Evolutionary conservation across 257 asterid genomes (phyloP), one percentile per base, ranked within the genome.

Genomic region (Agastache rugosa): DNA sequence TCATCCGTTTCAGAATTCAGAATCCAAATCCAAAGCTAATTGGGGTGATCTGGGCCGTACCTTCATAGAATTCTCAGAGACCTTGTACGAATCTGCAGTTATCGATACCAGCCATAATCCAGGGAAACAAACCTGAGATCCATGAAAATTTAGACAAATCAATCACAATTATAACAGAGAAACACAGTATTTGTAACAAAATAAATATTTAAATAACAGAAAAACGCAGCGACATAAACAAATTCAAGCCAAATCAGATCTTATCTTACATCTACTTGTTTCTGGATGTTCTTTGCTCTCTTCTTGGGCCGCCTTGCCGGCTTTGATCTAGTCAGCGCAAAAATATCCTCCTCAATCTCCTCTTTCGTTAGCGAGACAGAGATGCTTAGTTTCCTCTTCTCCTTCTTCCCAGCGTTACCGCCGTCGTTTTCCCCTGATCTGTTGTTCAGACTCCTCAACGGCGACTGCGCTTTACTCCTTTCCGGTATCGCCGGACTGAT

Each of bases 251-350:
- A 17, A 27, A 60, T 41, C 35, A 72, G 73, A 69, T 72, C 75
- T 72, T 17, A 39, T 56, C 86, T 85, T 81, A 91, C 97, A 81
- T 91, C 95, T 27, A 90, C 67, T 55, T 78, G 85, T 74, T 79
- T 88, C 83, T 89, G 96, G 42, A 81, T 67, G 72, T 19, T 65
- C 74, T 81, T 89, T 3, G 88, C 79, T 78, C 93, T 88, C 84
- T 91, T 91, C 87, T 81, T 91, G 5, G 97, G 95, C 79, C 91
- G 86, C 80, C 91, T 88, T 11, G 86, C 73, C 39, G 91, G 95
- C 82, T 85, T 92, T 25, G 86, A 85, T 77, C 91, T 93, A 19
- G 91, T 78, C 79, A 92, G 58, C 20, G 88, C 75, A 68, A 83
- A 85, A 6, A 88, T 59, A 82, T 92, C 97, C 82, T 83, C 96